phyloP scores from a whole-genome alignment of 306 rosid genomes.

The Lotus japonicus region DNA sequence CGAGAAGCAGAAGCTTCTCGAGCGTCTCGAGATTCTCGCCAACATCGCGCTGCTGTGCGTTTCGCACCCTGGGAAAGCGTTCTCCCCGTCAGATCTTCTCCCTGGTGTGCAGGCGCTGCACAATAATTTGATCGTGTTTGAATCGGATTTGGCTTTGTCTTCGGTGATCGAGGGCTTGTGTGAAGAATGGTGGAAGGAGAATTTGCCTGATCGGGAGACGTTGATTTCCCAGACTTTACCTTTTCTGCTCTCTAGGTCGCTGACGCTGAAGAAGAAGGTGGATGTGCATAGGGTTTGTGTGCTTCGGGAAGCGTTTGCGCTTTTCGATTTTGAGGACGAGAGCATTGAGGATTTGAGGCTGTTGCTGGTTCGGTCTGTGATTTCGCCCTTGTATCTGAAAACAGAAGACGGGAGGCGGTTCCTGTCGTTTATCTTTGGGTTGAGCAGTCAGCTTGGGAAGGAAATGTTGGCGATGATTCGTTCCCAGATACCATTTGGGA shows the following conservation, averaged over 20 bases:
- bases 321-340: slow-evolving; percentile 81
- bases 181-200: slow-evolving; percentile 92
- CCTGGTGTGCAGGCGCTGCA: slow-evolving; percentile 59
- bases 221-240: slow-evolving; percentile 79
- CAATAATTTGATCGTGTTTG: slow-evolving; percentile 55
- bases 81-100: slow-evolving; percentile 40
- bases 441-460: slow-evolving; percentile 61
- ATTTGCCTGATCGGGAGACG: slow-evolving; percentile 46
- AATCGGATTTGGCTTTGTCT: slow-evolving; percentile 47
- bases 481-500: slow-evolving; percentile 81
- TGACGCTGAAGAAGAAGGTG: slow-evolving; percentile 64
- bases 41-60: slow-evolving; percentile 45
- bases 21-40: slow-evolving; percentile 46
- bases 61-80: slow-evolving; percentile 53
- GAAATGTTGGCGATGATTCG: slow-evolving; percentile 76
- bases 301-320: slow-evolving; percentile 63
- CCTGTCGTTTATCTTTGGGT: slow-evolving; percentile 58
- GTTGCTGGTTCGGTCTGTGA: slow-evolving; percentile 55
- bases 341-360: slow-evolving; percentile 74
- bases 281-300: slow-evolving; percentile 70
- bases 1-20: slow-evolving; percentile 23
- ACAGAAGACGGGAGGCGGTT: slow-evolving; percentile 77
- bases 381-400: slow-evolving; percentile 71
- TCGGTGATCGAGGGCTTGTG: slow-evolving; percentile 49
- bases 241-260: slow-evolving; percentile 55